Conservation (phyloP, 1,139 yeast genomes). For the Pichia cactophila region DNA sequence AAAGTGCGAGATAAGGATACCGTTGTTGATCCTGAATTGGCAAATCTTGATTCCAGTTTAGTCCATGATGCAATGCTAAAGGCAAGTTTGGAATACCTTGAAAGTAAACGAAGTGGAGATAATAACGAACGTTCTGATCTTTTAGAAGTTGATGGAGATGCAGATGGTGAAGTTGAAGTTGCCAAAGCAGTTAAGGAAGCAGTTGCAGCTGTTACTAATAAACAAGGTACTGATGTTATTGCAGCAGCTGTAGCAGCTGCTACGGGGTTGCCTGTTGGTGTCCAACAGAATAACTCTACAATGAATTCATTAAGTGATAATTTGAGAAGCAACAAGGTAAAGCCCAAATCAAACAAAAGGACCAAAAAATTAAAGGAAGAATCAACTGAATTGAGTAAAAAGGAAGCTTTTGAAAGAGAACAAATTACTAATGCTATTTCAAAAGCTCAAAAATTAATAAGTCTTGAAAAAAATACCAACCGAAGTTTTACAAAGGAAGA, state of each 20-base stretch:
- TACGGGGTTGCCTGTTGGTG: conserved; percentile 2
- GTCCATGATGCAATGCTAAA: conserved; percentile 64
- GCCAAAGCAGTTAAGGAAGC: conserved; percentile 28
- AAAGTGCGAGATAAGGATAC: conserved; percentile 20
- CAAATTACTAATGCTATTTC: conserved; percentile 30
- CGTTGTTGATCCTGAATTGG: conserved; percentile 64
- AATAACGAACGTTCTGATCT: conserved; percentile 19
- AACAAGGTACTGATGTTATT: conserved; percentile 6
- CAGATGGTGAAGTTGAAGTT: conserved; percentile 19
- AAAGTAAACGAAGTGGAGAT: conserved; percentile 28
- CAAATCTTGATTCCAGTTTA: conserved; percentile 38
- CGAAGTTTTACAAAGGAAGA: conserved; percentile 58
- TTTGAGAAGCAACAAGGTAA: conserved; percentile 3
- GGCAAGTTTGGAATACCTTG: conserved; percentile 40
- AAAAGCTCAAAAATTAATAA: conserved; percentile 26
- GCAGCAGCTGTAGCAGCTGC: conserved; percentile 17
- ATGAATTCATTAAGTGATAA: background rate
- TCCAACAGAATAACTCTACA: background rate
- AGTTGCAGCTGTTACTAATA: conserved; percentile 15
- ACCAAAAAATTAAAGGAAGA: background rate
- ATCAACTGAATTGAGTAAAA: background rate
- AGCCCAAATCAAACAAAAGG: background rate
- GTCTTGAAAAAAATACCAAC: conserved; percentile 24
- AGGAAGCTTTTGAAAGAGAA: conserved; percentile 3
- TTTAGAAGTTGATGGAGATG: conserved; percentile 11